Evolutionary conservation across 1,284 basidiomycete species (phyloP).

Genomic region (Prillingera fragicola): DNA sequence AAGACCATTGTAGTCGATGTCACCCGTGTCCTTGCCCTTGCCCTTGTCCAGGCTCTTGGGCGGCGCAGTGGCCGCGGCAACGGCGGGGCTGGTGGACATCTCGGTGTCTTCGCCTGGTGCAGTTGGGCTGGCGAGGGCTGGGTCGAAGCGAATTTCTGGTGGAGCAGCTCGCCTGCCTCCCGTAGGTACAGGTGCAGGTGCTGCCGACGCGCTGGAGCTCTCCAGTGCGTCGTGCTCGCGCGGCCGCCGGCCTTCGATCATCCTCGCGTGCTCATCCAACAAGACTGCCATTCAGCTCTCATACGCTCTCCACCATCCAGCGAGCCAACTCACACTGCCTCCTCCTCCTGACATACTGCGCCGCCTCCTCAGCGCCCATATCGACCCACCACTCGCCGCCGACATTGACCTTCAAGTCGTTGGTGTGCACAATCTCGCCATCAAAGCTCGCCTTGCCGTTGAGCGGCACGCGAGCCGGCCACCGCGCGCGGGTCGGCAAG

Average conservation of each 20-base stretch:
- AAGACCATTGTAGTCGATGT: no score
- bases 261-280: constrained; percentile 23
- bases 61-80: background rate
- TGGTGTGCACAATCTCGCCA: constrained; percentile 34
- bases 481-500: constrained; percentile 22
- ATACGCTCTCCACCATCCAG: background rate
- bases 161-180: no score
- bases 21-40: constrained; percentile 1
- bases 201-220: no score
- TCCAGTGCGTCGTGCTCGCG: no score
- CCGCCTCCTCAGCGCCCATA: constrained; percentile 39
- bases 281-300: constrained; percentile 11
- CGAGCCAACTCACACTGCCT: constrained; percentile 23
- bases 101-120: no score
- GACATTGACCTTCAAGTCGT: constrained; percentile 34
- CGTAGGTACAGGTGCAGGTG: no score
- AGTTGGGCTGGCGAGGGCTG: no score
- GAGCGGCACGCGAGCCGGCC: constrained; percentile 31
- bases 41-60: background rate
- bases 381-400: constrained; percentile 36
- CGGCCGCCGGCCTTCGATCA: constrained; percentile 21
- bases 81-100: no score
- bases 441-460: constrained; percentile 32
- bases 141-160: constrained; percentile 13
- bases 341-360: constrained; percentile 27